Conservation (phyloP, 2,329 filamentous ascomycete species). For the Penicillium decumbens region DNA sequence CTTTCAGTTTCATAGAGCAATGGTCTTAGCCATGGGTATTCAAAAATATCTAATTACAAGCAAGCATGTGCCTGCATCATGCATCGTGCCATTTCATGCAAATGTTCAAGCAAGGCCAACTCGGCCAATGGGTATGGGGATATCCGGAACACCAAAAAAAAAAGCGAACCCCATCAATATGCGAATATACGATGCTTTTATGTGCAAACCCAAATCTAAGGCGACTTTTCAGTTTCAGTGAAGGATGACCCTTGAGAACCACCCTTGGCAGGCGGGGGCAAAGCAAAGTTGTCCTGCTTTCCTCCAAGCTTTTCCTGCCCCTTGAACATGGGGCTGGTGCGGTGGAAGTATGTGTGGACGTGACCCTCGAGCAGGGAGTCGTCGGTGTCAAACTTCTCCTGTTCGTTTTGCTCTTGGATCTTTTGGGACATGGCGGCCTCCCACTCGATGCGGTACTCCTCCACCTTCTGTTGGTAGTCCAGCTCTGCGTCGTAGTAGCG, state of each 20-base stretch:
- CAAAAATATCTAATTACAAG: conserved; percentile 18
- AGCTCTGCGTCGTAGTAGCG: conserved; percentile 78
- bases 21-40: conserved; percentile 13
- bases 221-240: conserved; percentile 27
- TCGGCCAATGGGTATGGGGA: conserved; percentile 4
- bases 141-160: conserved; percentile 1
- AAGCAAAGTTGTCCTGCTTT: conserved; percentile 31
- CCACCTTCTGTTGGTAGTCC: conserved; percentile 79
- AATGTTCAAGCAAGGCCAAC: conserved; percentile 4
- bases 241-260: conserved; percentile 18
- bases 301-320: conserved; percentile 31
- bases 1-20: not conserved
- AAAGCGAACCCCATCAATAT: not conserved
- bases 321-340: conserved; percentile 46
- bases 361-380: conserved; percentile 48
- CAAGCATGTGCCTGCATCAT: conserved; percentile 7
- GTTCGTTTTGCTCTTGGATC: conserved; percentile 46
- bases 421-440: conserved; percentile 49
- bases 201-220: not conserved
- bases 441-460: conserved; percentile 67
- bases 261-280: conserved; percentile 34
- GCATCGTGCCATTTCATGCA: conserved; percentile 18
- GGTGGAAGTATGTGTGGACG: conserved; percentile 52
- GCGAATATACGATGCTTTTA: not conserved
- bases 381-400: conserved; percentile 36